phyloP scores from a whole-genome alignment of 2,329 filamentous ascomycete species.

The Monosporascus sp. region DNA sequence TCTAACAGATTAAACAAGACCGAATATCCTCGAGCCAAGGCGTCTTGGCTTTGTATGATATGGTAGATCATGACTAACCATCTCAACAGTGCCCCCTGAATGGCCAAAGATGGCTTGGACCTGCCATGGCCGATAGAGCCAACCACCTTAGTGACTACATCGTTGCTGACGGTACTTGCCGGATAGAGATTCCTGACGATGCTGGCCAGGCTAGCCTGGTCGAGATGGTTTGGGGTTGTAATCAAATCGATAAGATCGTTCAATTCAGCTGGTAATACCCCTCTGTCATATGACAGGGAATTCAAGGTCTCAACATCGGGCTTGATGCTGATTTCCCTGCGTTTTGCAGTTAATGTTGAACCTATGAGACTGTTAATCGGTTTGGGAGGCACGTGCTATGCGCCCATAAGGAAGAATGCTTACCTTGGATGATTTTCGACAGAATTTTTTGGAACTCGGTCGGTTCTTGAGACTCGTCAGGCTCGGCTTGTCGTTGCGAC shows the following conservation, averaged over 20 bases:
- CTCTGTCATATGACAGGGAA: slow-evolving; percentile 61
- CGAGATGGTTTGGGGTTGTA: slow-evolving; percentile 62
- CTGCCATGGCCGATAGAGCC: slow-evolving; percentile 73
- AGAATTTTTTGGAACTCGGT: slow-evolving; percentile 13
- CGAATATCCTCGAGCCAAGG: slow-evolving; percentile 66
- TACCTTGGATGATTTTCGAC: slow-evolving; percentile 20
- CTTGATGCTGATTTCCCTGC: slow-evolving; percentile 58
- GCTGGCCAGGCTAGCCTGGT: slow-evolving; percentile 67
- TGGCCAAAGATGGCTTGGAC: slow-evolving; percentile 65
- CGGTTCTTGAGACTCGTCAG: not conserved
- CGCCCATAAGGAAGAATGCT: not conserved
- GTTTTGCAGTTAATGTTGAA: slow-evolving; percentile 59
- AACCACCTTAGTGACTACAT: slow-evolving; percentile 61
- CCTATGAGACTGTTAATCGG: slow-evolving; percentile 33
- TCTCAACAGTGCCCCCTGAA: slow-evolving; percentile 67
- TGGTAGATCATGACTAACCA: slow-evolving; percentile 79
- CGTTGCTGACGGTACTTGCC: slow-evolving; percentile 54
- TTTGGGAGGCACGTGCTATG: not conserved
- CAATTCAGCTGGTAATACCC: slow-evolving; percentile 58
- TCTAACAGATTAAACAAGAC: slow-evolving; percentile 79
- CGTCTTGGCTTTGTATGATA: slow-evolving; percentile 56
- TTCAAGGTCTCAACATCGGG: slow-evolving; percentile 59
- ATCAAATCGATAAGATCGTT: slow-evolving; percentile 61
- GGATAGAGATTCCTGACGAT: slow-evolving; percentile 75
- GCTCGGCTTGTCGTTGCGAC: slow-evolving; percentile 7